Evolutionary conservation across 352 stramenopile species (phyloP), one percentile per base, ranked within the genome.

Genomic region (Phytophthora rubi): DNA sequence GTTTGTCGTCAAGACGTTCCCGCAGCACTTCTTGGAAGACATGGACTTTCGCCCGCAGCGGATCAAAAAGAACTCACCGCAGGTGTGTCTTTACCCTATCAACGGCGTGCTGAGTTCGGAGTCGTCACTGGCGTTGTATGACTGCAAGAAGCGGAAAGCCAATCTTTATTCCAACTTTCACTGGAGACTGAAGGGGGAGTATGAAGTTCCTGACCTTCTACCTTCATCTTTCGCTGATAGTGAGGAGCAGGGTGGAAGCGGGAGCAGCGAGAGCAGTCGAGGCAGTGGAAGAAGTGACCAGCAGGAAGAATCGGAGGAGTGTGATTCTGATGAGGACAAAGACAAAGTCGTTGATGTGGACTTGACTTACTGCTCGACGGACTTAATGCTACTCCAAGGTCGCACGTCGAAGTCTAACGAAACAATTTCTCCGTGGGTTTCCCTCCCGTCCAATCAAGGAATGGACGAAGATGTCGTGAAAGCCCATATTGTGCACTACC

Each of bases 21-120:
- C 88, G 12, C 75, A 95, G 64, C 88, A 95, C 48, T 95, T 95
- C 35, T 64, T 95, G n/a, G 69, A 96, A 68, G 86, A 95, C 55
- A 62, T 92, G 57, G 86, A 93, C 60, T 96, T 96, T 44, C 86
- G 89, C 2, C 89, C 89, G 18, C 86, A 93, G 57, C 88, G 89
- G 18, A 88, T 96, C 63, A 93, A 94, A 72, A 93, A 92, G 59
- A 89, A 89, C 64, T 71, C 74, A 1, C 81, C 85, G 3, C 75
- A 85, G 4, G 71, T 90, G 4, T 82, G 82, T 15, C 60, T 96
- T 15, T 89, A 85, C 60, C 86, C 88, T 13, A 93, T 96, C 64
- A 94, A 94, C 55, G 80, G 83, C 3, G 55, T 86, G 44, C 73
- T 92, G 53, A 86, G 76, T 55, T 89, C 76, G 6, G 84, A 93